Conservation (phyloP, 345 rosid genomes). For the Salix purpurea region DNA sequence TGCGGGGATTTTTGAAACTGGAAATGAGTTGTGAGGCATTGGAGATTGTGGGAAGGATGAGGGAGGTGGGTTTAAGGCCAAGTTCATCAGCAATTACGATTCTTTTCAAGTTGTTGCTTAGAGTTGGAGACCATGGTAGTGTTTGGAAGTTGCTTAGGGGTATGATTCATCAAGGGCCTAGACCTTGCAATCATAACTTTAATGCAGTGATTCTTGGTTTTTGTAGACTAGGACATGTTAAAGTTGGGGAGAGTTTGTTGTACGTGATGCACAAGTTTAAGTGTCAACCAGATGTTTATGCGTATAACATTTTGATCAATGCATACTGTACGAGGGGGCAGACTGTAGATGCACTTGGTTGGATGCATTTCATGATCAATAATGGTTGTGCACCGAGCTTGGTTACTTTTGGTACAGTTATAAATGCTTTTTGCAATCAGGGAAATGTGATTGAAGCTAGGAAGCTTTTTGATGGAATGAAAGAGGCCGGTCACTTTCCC, state of each 20-base stretch:
- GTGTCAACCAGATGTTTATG: slow-evolving; percentile 51
- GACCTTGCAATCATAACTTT: slow-evolving; percentile 40
- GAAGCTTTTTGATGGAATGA: slow-evolving; percentile 44
- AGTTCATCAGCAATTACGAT: slow-evolving; percentile 49
- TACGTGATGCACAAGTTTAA: slow-evolving; percentile 50
- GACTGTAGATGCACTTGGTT: slow-evolving; percentile 36
- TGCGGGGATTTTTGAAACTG: slow-evolving; percentile 52
- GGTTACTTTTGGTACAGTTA: slow-evolving; percentile 44
- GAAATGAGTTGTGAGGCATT: slow-evolving; percentile 44
- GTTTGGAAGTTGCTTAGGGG: slow-evolving; percentile 66
- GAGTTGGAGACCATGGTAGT: slow-evolving; percentile 52
- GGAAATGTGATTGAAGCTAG: slow-evolving; percentile 56
- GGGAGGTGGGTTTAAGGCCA: slow-evolving; percentile 48
- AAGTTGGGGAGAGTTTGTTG: slow-evolving; percentile 50
- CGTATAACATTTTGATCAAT: slow-evolving; percentile 58
- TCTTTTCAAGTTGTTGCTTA: slow-evolving; percentile 51
- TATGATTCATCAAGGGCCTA: slow-evolving; percentile 53
- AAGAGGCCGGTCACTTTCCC: slow-evolving; percentile 40
- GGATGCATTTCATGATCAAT: slow-evolving; percentile 52
- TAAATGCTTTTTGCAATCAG: slow-evolving; percentile 52
- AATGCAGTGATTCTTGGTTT: slow-evolving; percentile 56
- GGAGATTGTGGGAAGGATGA: slow-evolving; percentile 44
- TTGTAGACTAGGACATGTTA: slow-evolving; percentile 45
- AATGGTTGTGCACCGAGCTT: slow-evolving; percentile 48
- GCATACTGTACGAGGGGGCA: slow-evolving; percentile 47